Evolutionary conservation across 441 rosid genomes (phyloP).

Genomic region (Adansonia rubrostipa): DNA sequence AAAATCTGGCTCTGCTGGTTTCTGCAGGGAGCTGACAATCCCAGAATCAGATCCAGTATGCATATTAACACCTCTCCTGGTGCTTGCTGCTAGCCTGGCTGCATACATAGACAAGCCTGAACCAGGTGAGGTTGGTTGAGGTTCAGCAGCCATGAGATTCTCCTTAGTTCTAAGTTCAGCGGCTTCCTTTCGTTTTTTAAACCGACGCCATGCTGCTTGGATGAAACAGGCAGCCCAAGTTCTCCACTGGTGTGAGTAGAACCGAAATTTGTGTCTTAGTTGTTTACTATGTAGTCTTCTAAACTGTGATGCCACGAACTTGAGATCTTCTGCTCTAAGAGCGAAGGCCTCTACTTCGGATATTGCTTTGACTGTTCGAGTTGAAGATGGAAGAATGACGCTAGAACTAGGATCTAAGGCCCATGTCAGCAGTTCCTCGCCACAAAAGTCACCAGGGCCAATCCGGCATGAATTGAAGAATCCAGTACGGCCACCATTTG

Average conservation of each 20-base stretch:
- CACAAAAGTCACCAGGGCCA: constrained; percentile 73
- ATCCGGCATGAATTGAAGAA: constrained; percentile 66
- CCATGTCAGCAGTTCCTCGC: constrained; percentile 74
- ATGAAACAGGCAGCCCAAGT: constrained; percentile 74
- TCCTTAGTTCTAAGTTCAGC: constrained; percentile 60
- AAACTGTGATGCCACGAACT: constrained; percentile 66
- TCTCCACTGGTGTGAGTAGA: constrained; percentile 74
- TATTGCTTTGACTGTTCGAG: constrained; percentile 65
- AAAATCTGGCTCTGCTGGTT: constrained; percentile 81
- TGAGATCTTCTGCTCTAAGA: constrained; percentile 61
- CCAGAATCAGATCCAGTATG: constrained; percentile 57
- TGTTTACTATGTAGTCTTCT: constrained; percentile 68
- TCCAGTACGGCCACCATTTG: constrained; percentile 67
- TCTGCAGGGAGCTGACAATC: constrained; percentile 53
- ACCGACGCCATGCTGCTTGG: constrained; percentile 66
- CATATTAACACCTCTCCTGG: constrained; percentile 38
- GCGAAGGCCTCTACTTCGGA: constrained; percentile 73
- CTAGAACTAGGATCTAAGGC: constrained; percentile 69
- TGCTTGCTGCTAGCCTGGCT: constrained; percentile 42
- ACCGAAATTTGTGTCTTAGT: constrained; percentile 64
- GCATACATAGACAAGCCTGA: constrained; percentile 37
- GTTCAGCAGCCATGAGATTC: constrained; percentile 29
- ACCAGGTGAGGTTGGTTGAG: constrained; percentile 15
- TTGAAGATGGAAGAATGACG: constrained; percentile 61
- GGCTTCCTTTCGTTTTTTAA: constrained; percentile 49